Base-by-base conservation (phyloP, 768 basidiomycete species). In the Suillus placidus region DNA sequence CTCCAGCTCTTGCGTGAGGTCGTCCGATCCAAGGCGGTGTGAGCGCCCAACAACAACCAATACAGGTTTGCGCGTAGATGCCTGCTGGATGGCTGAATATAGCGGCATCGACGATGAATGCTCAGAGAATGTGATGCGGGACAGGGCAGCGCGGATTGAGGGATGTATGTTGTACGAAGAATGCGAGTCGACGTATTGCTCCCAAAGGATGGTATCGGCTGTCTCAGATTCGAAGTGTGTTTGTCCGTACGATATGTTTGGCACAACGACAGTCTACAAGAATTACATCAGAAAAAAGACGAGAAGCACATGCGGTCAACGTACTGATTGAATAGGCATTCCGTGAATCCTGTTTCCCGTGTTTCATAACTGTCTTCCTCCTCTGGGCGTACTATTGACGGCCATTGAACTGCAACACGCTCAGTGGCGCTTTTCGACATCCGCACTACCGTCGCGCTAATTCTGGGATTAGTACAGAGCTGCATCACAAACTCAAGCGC, bases 401-500 rank as follows among this genome's bases (percentile, higher is more conserved):
- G 70, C 87, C 85, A 64, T 74, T 77, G 61, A 88, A 90, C 7
- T 84, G 70, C 76, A 92, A 91, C 7, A 90, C 84, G 7, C 3
- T 62, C 54, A 42, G 49, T 55, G 0, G 58, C 1, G 4, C 47
- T 70, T 74, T 83, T 88, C 32, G 68, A 71, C 38, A 97, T 79
- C 57, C 88, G 81, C 1, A 97, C 79, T 0, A 94, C 86, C 0
- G 92, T 94, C 1, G 93, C 97, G 6, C 77, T 85, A 0, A 93
- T 83, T 37, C 75, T 77, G 0, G 84, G 74, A 66, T 90, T 88
- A 30, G 77, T 77, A 63, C 95, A 92, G 23, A 92, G 72, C 74
- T 98, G 96, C 40, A 93, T 86, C 7, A 94, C 86, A 71, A 99
- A 87, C 40, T 84, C 79, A 30, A 99, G 79, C 0, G 94, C 93